Evolutionary conservation across 2,329 filamentous ascomycete genomes (phyloP), one percentile per base, ranked within the genome.

Genomic region (Trichoderma gracile): DNA sequence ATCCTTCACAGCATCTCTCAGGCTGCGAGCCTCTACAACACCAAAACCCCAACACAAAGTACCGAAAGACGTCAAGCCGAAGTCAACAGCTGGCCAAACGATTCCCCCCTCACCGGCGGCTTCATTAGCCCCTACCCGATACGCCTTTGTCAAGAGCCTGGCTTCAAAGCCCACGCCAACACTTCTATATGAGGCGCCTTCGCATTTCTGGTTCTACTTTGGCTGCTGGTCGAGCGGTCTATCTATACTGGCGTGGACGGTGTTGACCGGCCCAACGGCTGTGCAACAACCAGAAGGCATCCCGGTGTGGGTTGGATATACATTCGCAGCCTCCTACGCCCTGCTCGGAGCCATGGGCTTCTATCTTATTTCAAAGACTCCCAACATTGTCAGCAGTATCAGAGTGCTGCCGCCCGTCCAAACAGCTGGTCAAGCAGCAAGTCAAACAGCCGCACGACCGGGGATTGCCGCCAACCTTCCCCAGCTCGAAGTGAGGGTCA

Each of bases 121-220:
- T 54, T 56, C 65, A 27, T 57, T 61, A 63, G 67, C 70, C 9
- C 71, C 69, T 45, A 75, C 69, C 63, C 69, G 70, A 71, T 80
- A 78, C 70, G 79, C 76, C 61, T 86, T 82, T 75, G 80, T 81
- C 70, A 81, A 82, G 66, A 82, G 80, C 65, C 80, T 91, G 43
- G 83, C 85, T 15, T 78, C 79, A 65, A 84, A 85, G 67, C 71
- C 80, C n/a, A 76, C 80, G 1, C 80, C 84, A 5, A 86, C 88
- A 8, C 75, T 84, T 3, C 79, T 92, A 49, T 92, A 90, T 78
- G 80, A 88, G 70, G 83, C 84, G 1, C 86, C 86, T 15, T 86
- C 86, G 1, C 87, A 90, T 70, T 83, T 83, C 64, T 81, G 82
- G 75, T 89, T 87, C 74, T 81, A 89, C 67, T 72, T 84, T 68